Evolutionary conservation across 352 stramenopile species (phyloP), one percentile per base, ranked within the genome.

Genomic region (Globisporangium camurandrum): DNA sequence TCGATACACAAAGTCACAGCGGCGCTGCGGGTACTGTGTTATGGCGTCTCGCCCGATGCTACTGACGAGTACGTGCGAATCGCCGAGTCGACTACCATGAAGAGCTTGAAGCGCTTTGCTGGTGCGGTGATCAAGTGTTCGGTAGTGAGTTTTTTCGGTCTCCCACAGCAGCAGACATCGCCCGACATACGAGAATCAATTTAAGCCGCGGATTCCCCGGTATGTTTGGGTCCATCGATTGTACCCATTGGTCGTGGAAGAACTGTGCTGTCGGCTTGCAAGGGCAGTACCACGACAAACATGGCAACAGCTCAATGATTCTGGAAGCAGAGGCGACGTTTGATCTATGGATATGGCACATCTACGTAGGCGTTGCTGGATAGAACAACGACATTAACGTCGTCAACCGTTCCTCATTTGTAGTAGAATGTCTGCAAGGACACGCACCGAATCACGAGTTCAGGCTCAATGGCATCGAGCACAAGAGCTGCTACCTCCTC

Each of bases 311-410:
- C 39, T 28, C 42, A 3, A 34, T 36, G 28, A 30, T 22, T 2
- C 14, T n/a, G 8, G 10, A 57, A 46, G 65, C 51, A 11, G 50
- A 66, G 4, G 65, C 55, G 2, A 67, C 57, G 0, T 4, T 37
- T 0, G 39, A 67, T 16, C 23, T 57, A 3, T 65, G 51, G 50
- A 66, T 73, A 3, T 67, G 58, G 64, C 51, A 66, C 20, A n/a
- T 23, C 5, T 67, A 49, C 17, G 34, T 60, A 9, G 61, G 51
- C 0, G 22, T 57, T 3, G 16, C 57, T 19, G 57, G 57, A 2
- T 69, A 38, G 0, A 69, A 69, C 45, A 73, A 73, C 20, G 64
- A 67, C 24, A 56, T 67, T 7, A 69, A 65, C 27, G 41, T 69
- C 10, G 14, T 69, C 3, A 51, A 64, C 26, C 56, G 60, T 20